Conservation (phyloP, 2,329 filamentous ascomycete genomes). For the Hymenoscyphus repandus region DNA sequence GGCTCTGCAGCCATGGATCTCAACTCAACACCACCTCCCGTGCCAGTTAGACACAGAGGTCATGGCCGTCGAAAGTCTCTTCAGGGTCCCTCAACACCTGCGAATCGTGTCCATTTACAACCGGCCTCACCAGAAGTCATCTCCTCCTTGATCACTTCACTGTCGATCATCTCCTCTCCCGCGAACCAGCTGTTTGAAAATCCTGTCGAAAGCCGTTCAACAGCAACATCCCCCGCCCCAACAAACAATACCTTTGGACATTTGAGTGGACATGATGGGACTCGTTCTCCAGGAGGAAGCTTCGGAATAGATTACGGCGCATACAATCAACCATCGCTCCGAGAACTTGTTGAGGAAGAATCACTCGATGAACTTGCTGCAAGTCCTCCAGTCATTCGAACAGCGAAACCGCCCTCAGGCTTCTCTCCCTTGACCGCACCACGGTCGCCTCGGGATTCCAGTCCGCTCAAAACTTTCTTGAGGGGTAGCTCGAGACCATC, state of each 20-base stretch:
- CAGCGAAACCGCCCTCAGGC: constrained; percentile 74
- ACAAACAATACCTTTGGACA: constrained; percentile 25
- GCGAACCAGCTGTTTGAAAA: constrained; percentile 66
- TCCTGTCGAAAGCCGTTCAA: constrained; percentile 26
- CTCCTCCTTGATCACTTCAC: constrained; percentile 62
- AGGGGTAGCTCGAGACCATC: constrained; percentile 51
- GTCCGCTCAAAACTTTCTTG: constrained; percentile 55
- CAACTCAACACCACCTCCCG: constrained; percentile 24
- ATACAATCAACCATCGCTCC: constrained; percentile 48
- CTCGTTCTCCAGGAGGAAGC: constrained; percentile 32
- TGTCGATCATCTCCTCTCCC: constrained; percentile 63
- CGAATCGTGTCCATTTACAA: constrained; percentile 29
- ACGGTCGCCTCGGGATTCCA: constrained; percentile 41
- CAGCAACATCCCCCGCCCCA: constrained; percentile 36
- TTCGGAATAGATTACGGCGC: constrained; percentile 72
- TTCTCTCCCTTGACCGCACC: constrained; percentile 65
- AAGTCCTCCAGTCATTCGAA: constrained; percentile 68
- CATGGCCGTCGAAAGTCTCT: constrained; percentile 28
- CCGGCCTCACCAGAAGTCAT: constrained; percentile 60
- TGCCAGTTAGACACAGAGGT: constrained; percentile 25
- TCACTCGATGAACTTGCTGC: constrained; percentile 57
- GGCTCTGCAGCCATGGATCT: constrained; percentile 24
- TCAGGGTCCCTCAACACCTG: constrained; percentile 24
- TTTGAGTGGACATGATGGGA: constrained; percentile 17
- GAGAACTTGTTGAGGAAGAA: constrained; percentile 43